phyloP scores from a whole-genome alignment of 106 monocot species.

The Allium sativum region DNA sequence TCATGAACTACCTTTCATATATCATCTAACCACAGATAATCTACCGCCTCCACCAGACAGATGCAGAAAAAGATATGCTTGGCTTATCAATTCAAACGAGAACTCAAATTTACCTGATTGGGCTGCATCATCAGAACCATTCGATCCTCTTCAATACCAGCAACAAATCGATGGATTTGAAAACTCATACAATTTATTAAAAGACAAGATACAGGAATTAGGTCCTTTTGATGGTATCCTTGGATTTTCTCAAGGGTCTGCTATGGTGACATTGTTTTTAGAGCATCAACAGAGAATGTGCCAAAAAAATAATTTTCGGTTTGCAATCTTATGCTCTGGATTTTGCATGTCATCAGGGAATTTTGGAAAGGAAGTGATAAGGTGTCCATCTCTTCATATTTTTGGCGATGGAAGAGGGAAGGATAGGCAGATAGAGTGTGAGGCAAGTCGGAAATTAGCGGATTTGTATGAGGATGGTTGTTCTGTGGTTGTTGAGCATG shows the following conservation, averaged over 20 bases:
- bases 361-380: conserved; percentile 18
- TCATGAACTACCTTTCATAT: conserved; percentile 67
- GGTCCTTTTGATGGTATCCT: conserved; percentile 89
- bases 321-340: conserved; percentile 86
- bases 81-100: conserved; percentile 46
- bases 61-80: conserved; percentile 66
- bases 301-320: conserved; percentile 30
- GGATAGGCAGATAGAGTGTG: conserved; percentile 64
- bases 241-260: conserved; percentile 95
- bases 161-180: conserved; percentile 71
- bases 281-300: conserved; percentile 30
- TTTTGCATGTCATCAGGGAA: conserved; percentile 23
- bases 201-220: conserved; percentile 19
- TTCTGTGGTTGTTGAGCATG: conserved; percentile 59
- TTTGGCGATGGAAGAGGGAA: conserved; percentile 49
- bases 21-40: conserved; percentile 6
- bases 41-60: conserved; percentile 14
- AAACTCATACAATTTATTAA: conserved; percentile 54
- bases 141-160: conserved; percentile 78
- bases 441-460: conserved; percentile 49
- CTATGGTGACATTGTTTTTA: conserved; percentile 72
- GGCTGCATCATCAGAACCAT: conserved; percentile 36
- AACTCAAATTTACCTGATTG: conserved; percentile 16
- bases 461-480: conserved; percentile 39
- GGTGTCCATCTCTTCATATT: conserved; percentile 70